Percentiles rank a stretch among this genome's conserved stretches.
These are phyloP conservation scores for Helminthosporium solani DNA, from an alignment of 2,329 filamentous ascomycete genomes.

Conservation along the genomic window DNA sequence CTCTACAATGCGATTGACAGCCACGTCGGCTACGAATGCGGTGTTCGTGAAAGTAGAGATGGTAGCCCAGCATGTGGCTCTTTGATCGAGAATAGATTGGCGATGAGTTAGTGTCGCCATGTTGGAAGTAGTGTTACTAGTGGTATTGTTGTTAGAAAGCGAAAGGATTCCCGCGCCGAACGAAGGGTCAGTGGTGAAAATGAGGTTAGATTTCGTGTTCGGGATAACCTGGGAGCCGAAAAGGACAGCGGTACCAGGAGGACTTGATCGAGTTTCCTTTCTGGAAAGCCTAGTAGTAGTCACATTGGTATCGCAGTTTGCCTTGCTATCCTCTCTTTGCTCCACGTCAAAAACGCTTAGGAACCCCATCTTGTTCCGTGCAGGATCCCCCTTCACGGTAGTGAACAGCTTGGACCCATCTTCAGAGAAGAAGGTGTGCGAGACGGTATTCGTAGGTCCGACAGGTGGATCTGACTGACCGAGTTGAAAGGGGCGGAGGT, in stretches of 20 bases:
- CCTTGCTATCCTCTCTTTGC: not conserved
- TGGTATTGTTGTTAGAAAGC: slow-evolving; percentile 32
- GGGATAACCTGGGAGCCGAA: slow-evolving; percentile 56
- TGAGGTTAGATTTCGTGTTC: slow-evolving; percentile 33
- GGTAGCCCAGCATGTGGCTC: slow-evolving; percentile 60
- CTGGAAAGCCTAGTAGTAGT: slow-evolving; percentile 12
- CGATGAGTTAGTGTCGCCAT: slow-evolving; percentile 37
- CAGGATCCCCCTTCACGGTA: slow-evolving; percentile 62
- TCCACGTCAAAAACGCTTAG: slow-evolving; percentile 53
- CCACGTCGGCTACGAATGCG: slow-evolving; percentile 61
- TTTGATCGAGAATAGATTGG: slow-evolving; percentile 51
- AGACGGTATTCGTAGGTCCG: slow-evolving; percentile 60
- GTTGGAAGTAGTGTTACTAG: slow-evolving; percentile 7
- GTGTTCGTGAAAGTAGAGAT: slow-evolving; percentile 51
- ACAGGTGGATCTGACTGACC: slow-evolving; percentile 59
- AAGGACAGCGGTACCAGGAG: slow-evolving; percentile 57
- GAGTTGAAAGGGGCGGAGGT: slow-evolving; percentile 48
- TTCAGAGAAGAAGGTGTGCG: slow-evolving; percentile 60
- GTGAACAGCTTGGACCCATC: slow-evolving; percentile 56
- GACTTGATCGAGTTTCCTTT: slow-evolving; percentile 43
- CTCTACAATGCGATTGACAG: slow-evolving; percentile 56
- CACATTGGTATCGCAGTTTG: not conserved
- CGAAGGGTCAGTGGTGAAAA: slow-evolving; percentile 60
- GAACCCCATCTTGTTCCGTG: slow-evolving; percentile 58
- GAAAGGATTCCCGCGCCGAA: slow-evolving; percentile 57